A percentile compares a stretch with the other conserved stretches of the same genome.
Conservation (phyloP, 2,329 filamentous ascomycete species). For the Fusarium oxysporum region DNA sequence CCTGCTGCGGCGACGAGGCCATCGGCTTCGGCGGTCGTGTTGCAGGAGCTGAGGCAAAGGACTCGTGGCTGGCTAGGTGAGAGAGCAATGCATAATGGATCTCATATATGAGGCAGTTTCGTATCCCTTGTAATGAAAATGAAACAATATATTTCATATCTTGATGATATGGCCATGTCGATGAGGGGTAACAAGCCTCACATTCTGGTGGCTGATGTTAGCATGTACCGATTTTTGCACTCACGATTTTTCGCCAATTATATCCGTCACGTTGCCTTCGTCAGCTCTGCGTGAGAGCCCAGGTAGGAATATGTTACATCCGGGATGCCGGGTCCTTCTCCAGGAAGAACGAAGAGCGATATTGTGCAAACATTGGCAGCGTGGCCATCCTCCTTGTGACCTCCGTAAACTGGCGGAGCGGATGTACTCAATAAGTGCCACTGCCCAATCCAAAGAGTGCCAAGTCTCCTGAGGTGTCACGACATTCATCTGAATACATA, state of each 20-base stretch:
- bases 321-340: fast-evolving
- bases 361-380: background rate
- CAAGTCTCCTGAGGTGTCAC: background rate
- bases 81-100: too few relatives aligned
- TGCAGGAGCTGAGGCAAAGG: background rate
- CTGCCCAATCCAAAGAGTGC: background rate
- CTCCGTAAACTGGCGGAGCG: background rate
- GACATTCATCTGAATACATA: background rate
- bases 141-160: background rate
- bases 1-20: too few relatives aligned
- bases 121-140: background rate
- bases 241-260: too few relatives aligned
- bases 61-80: too few relatives aligned
- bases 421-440: background rate
- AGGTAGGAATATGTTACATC: fast-evolving
- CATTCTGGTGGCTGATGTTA: background rate
- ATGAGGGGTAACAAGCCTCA: background rate
- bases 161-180: too few relatives aligned
- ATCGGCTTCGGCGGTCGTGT: too few relatives aligned
- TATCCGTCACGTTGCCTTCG: background rate
- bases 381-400: background rate
- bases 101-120: background rate
- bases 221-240: background rate
- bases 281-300: background rate
- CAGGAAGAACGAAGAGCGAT: background rate